These are phyloP conservation scores for Cicer bijugum DNA, from an alignment of 306 rosid species.

Conservation along the genomic window DNA sequence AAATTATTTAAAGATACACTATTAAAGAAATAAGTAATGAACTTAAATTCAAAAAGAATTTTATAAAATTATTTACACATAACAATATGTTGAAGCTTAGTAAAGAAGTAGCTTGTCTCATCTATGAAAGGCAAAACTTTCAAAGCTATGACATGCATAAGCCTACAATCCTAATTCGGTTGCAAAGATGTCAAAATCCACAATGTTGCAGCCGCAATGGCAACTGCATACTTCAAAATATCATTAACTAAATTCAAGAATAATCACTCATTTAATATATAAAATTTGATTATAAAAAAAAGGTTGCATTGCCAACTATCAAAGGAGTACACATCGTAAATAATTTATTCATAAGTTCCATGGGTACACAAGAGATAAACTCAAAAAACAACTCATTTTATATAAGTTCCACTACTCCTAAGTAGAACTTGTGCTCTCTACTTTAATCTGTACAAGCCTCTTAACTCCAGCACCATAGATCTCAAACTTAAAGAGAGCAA, in stretches of 20 bases:
- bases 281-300: not conserved
- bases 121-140: no score
- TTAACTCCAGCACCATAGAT: slow-evolving; percentile 51
- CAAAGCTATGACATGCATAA: no score
- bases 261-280: not conserved
- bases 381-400: slow-evolving; percentile 49
- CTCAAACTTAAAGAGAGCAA: slow-evolving; percentile 21
- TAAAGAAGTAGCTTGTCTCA: no score
- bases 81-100: no score
- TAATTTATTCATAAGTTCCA: slow-evolving; percentile 52
- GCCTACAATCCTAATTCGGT: not conserved
- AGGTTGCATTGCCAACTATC: slow-evolving; percentile 23
- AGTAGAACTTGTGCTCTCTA: slow-evolving; percentile 52
- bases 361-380: slow-evolving; percentile 41
- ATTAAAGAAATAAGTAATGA: no score
- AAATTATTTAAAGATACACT: no score
- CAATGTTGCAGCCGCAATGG: not conserved
- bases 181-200: not conserved
- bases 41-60: no score
- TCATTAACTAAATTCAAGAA: not conserved
- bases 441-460: slow-evolving; percentile 69
- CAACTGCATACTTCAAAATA: not conserved
- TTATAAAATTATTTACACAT: no score
- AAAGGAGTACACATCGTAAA: slow-evolving; percentile 38
- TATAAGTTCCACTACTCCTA: slow-evolving; percentile 49